Evolutionary conservation across 163 green algal genomes (phyloP).

Genomic region (Volvox carteri): DNA sequence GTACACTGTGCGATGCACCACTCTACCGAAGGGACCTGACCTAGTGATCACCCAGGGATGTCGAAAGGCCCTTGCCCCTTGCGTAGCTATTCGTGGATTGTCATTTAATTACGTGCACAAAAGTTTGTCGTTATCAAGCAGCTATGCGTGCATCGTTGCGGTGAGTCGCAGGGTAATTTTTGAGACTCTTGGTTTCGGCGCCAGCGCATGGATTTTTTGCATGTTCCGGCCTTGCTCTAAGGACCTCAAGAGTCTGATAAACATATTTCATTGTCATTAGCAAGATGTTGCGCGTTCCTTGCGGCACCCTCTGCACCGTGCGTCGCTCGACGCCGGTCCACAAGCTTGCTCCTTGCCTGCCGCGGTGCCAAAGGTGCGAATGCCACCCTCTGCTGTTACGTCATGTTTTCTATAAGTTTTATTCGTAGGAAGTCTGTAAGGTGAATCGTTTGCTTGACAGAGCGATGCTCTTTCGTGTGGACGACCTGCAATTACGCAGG

Average conservation of each 20-base stretch:
- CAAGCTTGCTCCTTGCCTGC: conserved; percentile 3
- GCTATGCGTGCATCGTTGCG: too few relatives aligned
- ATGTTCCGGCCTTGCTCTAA: too few relatives aligned
- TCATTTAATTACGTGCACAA: too few relatives aligned
- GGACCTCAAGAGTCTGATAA: background rate
- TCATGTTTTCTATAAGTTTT: too few relatives aligned
- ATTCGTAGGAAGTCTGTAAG: too few relatives aligned
- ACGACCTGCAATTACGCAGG: conserved; percentile 16
- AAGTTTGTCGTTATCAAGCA: too few relatives aligned
- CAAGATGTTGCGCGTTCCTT: conserved; percentile 6
- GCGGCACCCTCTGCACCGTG: background rate
- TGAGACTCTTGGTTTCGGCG: background rate
- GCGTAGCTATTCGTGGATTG: too few relatives aligned
- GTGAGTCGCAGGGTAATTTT: background rate
- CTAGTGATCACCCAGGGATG: background rate
- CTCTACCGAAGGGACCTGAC: background rate
- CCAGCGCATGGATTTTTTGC: background rate
- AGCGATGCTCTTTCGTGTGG: background rate
- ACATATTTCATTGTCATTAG: background rate
- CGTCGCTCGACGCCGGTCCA: conserved; percentile 21
- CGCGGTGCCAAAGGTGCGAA: conserved; percentile 17
- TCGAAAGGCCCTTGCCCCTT: too few relatives aligned
- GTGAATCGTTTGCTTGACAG: background rate
- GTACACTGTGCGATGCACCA: background rate
- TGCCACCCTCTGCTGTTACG: too few relatives aligned